Conservation (phyloP, 2,329 filamentous ascomycete species). For the Colletotrichum musicola region DNA sequence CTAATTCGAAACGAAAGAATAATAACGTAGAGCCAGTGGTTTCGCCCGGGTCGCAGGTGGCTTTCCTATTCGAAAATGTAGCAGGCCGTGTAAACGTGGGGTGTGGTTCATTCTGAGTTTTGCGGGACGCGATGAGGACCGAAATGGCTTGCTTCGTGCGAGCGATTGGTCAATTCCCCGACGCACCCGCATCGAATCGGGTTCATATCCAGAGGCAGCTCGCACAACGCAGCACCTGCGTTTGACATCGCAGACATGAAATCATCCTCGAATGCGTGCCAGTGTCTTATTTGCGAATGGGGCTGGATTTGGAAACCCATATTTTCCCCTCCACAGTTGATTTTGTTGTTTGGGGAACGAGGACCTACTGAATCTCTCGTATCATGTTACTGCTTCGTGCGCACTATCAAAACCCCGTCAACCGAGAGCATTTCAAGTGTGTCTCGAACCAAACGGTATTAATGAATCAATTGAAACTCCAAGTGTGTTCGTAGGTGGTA, state of each 20-base stretch:
- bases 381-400: too few species aligned
- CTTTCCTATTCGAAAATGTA: too few species aligned
- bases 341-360: too few species aligned
- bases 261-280: too few species aligned
- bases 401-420: background rate
- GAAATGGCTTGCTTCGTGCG: constrained; percentile 5
- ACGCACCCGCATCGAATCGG: constrained; percentile 7
- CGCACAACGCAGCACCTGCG: background rate
- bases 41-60: too few species aligned
- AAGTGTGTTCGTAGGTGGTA: constrained; percentile 25
- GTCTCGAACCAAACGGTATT: too few species aligned
- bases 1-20: background rate
- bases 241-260: too few species aligned
- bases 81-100: background rate
- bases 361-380: too few species aligned
- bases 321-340: too few species aligned
- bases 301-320: too few species aligned
- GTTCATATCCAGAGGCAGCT: background rate
- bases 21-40: background rate
- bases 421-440: background rate
- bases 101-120: constrained; percentile 25
- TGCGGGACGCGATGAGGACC: constrained; percentile 28
- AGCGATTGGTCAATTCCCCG: constrained; percentile 30
- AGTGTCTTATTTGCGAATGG: too few species aligned
- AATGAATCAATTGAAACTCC: background rate